Percentiles rank a stretch among this genome's conserved stretches.
Evolutionary conservation across 805 yeast genomes (phyloP).

Genomic region (Candida nemodendra): DNA sequence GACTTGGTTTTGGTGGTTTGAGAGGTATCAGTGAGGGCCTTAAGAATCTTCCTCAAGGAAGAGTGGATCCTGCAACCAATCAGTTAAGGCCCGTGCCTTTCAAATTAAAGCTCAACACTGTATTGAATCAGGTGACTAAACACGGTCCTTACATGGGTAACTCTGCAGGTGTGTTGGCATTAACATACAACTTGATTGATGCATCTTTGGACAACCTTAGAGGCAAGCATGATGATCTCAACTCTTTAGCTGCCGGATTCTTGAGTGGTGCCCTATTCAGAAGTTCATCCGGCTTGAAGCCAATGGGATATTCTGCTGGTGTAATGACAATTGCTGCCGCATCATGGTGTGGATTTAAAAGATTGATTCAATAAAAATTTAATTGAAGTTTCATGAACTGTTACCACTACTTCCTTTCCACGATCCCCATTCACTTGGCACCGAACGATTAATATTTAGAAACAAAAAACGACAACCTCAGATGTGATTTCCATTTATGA

Average conservation of each 20-base stretch:
- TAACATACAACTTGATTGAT: constrained; percentile 83
- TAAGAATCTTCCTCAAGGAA: constrained; percentile 58
- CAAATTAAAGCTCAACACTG: constrained; percentile 81
- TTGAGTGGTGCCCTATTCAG: constrained; percentile 89
- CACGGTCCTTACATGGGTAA: constrained; percentile 97
- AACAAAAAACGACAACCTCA: constrained; percentile 7
- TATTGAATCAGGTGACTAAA: constrained; percentile 87
- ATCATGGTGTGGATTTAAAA: constrained; percentile 85
- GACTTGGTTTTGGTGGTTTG: constrained; percentile 86
- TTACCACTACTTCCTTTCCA: too few relatives aligned
- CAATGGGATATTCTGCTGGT: constrained; percentile 84
- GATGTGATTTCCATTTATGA: constrained; percentile 4
- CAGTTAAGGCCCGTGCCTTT: constrained; percentile 60
- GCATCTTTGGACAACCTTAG: constrained; percentile 74
- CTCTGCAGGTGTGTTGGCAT: constrained; percentile 90
- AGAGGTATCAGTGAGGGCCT: constrained; percentile 89
- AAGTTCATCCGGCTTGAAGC: constrained; percentile 79
- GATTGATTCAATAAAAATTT: constrained; percentile 17
- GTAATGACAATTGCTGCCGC: constrained; percentile 89
- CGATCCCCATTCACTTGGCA: background rate
- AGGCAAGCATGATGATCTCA: constrained; percentile 84
- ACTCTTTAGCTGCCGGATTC: constrained; percentile 87
- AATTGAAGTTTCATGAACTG: too few relatives aligned
- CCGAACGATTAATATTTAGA: constrained; percentile 10
- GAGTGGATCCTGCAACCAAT: constrained; percentile 61